Conservation (phyloP, 768 basidiomycete species). For the Termitomyces sp. region DNA sequence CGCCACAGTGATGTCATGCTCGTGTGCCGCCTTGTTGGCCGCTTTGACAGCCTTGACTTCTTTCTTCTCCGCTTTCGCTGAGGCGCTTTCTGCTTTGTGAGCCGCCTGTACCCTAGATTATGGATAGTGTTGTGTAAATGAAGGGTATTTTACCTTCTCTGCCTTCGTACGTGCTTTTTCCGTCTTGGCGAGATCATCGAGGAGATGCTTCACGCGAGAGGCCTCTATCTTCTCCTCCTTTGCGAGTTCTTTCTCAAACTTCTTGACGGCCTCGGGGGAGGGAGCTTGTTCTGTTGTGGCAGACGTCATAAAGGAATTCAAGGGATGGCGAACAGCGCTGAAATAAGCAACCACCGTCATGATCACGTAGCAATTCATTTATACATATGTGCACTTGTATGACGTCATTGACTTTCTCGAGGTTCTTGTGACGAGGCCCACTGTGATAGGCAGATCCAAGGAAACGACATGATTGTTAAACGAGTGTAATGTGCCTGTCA, state of each 20-base stretch:
- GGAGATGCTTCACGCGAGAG: constrained; percentile 4
- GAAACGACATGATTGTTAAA: too few species aligned
- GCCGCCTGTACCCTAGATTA: constrained; percentile 1
- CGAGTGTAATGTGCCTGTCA: too few species aligned
- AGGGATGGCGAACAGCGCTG: too few species aligned
- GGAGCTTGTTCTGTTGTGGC: not conserved
- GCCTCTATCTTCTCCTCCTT: constrained; percentile 13
- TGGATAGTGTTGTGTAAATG: not conserved
- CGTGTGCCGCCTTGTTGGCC: constrained; percentile 46
- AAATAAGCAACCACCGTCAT: too few species aligned
- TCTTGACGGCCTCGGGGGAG: constrained; percentile 6
- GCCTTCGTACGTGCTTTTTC: constrained; percentile 9
- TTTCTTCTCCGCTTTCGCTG: constrained; percentile 38
- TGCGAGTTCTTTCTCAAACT: constrained; percentile 11
- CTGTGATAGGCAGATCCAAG: too few species aligned
- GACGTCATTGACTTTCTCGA: not conserved
- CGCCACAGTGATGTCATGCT: constrained; percentile 44
- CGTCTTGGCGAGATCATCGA: constrained; percentile 10
- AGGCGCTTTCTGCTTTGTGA: constrained; percentile 8
- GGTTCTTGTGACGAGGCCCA: too few species aligned
- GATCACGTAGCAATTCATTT: too few species aligned
- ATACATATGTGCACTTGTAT: not conserved
- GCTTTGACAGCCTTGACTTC: constrained; percentile 47
- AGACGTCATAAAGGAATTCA: not conserved
- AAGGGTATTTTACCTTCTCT: not conserved